Evolutionary conservation across 2,329 filamentous ascomycete species (phyloP), one percentile per base, ranked within the genome.

Genomic region (Thelonectria olida): DNA sequence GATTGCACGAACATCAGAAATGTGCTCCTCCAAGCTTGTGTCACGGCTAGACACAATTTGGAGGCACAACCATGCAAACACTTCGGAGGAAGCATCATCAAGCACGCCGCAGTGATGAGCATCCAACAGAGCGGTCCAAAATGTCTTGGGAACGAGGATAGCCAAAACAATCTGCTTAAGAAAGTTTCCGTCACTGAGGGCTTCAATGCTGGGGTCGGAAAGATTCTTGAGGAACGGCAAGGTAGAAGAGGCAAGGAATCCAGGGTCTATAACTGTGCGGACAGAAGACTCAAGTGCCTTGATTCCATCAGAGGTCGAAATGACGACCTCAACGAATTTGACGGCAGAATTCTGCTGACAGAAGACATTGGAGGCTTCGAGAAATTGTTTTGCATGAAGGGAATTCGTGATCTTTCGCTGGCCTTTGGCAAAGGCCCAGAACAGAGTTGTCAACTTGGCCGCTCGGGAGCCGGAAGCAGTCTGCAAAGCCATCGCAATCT

Each of bases 41-140:
- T 73, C 63, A 9, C 62, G 63, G 13, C 58, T 61, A 2, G 68
- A 59, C 0, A 77, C 67, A 9, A 89, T 72, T 54, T 87, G 80
- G 4, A 81, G 65, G 2, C 79, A 74, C 2, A 87, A 71, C 83
- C 84, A 86, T 1, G 79, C 78, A 59, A 87, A 81, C 0, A 76
- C 69, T 15, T 74, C 67, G 2, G 78, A 66, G 0, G 74, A 71
- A 0, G 63, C 64, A 1, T 77, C 67, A 2, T 73, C 65, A 7
- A 86, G 72, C 1, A 64, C 58, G 7, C 70, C 64, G 2, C 31
- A 58, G 4, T 67, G 51, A 42, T 76, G 76, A 2, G 72, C 63
- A 1, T 74, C 61, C 17, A 84, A 39, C 2, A 87, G 67, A 0
- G 79, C 77, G 15, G 79, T 77, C 87, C 87, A 89, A 12, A 88